Evolutionary conservation across 2,329 filamentous ascomycete species (phyloP).

Genomic region (Colletotrichum eremochloae): DNA sequence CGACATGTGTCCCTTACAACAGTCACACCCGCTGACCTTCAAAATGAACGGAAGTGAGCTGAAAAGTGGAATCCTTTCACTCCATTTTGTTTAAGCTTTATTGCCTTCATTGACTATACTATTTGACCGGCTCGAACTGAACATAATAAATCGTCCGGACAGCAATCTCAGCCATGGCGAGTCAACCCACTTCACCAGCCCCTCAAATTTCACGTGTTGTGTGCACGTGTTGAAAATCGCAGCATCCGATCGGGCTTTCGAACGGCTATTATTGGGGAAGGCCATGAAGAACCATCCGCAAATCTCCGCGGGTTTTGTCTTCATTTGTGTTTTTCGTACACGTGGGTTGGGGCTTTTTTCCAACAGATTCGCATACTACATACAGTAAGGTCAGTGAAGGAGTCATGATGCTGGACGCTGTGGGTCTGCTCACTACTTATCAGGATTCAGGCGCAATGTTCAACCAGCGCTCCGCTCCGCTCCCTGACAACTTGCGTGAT

Average conservation of each 20-base stretch:
- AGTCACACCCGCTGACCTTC: not conserved
- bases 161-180: not conserved
- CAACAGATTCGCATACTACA: not conserved
- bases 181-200: not conserved
- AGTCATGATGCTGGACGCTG: conserved; percentile 3
- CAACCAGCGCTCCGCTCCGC: not conserved
- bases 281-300: not conserved
- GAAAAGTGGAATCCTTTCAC: not conserved
- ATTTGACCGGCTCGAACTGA: not conserved
- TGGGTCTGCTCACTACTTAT: not conserved
- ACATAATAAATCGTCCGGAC: too few relatives aligned
- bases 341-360: not conserved
- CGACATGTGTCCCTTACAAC: not conserved
- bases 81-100: not conserved
- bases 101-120: not conserved
- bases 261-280: not conserved
- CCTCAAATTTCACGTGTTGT: not conserved
- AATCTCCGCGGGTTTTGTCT: not conserved
- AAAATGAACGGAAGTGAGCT: too few relatives aligned
- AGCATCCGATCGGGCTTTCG: not conserved
- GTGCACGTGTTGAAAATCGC: not conserved
- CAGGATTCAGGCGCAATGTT: not conserved
- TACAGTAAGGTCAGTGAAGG: not conserved
- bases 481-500: not conserved
- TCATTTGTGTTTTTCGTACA: not conserved